phyloP scores from a whole-genome alignment of 257 asterid genomes.

The Osmanthus fragrans region DNA sequence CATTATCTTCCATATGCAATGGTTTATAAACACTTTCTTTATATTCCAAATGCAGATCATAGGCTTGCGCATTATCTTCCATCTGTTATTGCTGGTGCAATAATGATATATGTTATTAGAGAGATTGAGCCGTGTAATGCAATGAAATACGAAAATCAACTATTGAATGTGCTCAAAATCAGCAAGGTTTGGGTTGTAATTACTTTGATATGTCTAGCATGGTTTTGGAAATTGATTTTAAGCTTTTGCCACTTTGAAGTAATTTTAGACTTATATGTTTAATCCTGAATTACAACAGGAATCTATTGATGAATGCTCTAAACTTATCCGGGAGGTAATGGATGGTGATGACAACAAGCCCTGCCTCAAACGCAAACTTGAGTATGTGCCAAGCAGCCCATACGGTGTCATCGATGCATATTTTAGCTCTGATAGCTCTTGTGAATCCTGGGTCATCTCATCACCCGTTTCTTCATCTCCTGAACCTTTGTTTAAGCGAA shows the following conservation, averaged over 20 bases:
- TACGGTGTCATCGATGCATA: conserved; percentile 46
- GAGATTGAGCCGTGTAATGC: conserved; percentile 37
- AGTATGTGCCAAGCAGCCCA: conserved; percentile 40
- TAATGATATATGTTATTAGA: conserved; percentile 30
- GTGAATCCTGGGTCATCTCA: conserved; percentile 44
- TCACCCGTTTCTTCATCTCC: conserved; percentile 31
- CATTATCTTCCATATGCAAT: not conserved
- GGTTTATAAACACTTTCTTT: conserved; percentile 2
- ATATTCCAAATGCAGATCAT: conserved; percentile 51
- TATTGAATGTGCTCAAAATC: conserved; percentile 33
- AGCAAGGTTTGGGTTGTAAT: conserved; percentile 36
- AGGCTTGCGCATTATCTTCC: conserved; percentile 53
- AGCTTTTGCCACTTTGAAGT: not conserved
- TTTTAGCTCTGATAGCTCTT: conserved; percentile 50
- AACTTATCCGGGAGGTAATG: conserved; percentile 33
- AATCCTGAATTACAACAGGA: conserved; percentile 30
- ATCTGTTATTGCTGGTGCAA: conserved; percentile 53
- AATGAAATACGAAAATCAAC: conserved; percentile 32
- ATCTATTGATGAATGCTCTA: conserved; percentile 33
- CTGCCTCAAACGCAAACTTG: conserved; percentile 39
- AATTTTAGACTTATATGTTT: not conserved
- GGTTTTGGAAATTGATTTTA: not conserved
- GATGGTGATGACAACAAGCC: conserved; percentile 19
- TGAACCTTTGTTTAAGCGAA: conserved; percentile 40
- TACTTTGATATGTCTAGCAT: not conserved